These are phyloP conservation scores for Ziziphus jujuba DNA, from an alignment of 306 rosid genomes.

Conservation along the genomic window DNA sequence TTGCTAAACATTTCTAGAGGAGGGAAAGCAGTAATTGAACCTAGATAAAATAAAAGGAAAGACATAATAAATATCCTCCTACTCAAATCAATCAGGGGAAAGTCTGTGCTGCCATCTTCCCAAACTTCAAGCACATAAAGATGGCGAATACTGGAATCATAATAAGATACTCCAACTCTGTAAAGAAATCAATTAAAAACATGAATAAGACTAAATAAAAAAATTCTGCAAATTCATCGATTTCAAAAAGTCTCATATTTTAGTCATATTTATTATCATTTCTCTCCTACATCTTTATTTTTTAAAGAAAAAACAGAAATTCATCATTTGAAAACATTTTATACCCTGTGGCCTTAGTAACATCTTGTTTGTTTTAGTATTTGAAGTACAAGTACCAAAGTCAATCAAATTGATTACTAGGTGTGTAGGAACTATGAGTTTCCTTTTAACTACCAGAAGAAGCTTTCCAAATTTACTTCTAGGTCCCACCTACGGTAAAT, in stretches of 20 bases:
- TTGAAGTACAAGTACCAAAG: too few species aligned
- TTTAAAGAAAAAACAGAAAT: too few species aligned
- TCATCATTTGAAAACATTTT: too few species aligned
- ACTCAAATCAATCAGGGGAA: constrained; percentile 88
- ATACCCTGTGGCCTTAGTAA: too few species aligned
- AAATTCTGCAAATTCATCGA: constrained; percentile 20
- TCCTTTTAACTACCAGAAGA: too few species aligned
- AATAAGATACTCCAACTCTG: constrained; percentile 91
- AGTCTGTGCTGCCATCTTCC: constrained; percentile 82
- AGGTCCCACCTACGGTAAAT: too few species aligned
- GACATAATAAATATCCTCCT: constrained; percentile 21
- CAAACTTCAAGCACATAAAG: constrained; percentile 88
- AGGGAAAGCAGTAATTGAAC: not conserved
- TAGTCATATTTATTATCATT: too few species aligned
- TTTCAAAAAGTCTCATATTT: not conserved
- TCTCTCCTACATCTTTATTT: too few species aligned
- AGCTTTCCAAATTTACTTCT: too few species aligned
- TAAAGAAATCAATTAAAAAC: constrained; percentile 17
- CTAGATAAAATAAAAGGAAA: not conserved
- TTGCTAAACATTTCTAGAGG: not conserved
- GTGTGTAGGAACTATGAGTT: too few species aligned
- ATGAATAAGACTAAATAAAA: not conserved
- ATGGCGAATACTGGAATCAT: constrained; percentile 85
- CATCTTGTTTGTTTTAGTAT: too few species aligned
- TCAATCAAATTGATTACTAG: too few species aligned